Base-by-base conservation (phyloP, 2,329 filamentous ascomycete genomes). In the Apiospora koreana region DNA sequence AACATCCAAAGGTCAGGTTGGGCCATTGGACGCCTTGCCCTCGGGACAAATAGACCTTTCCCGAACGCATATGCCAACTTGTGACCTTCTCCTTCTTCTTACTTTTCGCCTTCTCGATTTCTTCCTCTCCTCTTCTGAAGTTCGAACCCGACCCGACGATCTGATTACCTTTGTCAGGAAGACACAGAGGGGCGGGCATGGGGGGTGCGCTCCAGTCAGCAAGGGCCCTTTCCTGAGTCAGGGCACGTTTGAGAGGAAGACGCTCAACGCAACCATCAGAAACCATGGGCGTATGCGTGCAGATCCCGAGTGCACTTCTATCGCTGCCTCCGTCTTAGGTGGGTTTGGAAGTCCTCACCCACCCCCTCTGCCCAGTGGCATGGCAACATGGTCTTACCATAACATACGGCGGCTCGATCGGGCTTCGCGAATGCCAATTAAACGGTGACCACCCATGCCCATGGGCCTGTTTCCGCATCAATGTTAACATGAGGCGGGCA, bases 261-360 rank as follows among this genome's bases (percentile, higher is more conserved):
- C 25, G 65, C 25, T 67, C 65, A 67, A 46, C 42, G 65, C 42
- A 46, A 67, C 65, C 65, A 67, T 67, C 65, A 46, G 65, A 67
- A 67, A 67, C 65, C 54, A 62, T 62, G 54, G 54, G 28, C 35
- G 54, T 38, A 62, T 62, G 54, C 31, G 54, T 62, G 54, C 54
- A n/a, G 54, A 62, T 62, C 54, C 54, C 54, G 54, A 35, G 35
- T 38, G 28, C 21, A 21, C 54, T 62, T 62, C 18, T 31, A 31
- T 62, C 54, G 54, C 54, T 62, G 31, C 54, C 31, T 62, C 54
- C 31, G 54, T 62, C 54, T 62, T 62, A n/a, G 54, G 31, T 62
- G 54, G 54, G 54, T 62, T 62, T 62, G 31, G 54, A 38, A 62
- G 31, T 62, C 31, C 28, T 62, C 54, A 58, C 50, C 50, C 50